Evolutionary conservation across 1,139 yeast species (phyloP), one percentile per base, ranked within the genome.

Genomic region (Ogataea hybrid): DNA sequence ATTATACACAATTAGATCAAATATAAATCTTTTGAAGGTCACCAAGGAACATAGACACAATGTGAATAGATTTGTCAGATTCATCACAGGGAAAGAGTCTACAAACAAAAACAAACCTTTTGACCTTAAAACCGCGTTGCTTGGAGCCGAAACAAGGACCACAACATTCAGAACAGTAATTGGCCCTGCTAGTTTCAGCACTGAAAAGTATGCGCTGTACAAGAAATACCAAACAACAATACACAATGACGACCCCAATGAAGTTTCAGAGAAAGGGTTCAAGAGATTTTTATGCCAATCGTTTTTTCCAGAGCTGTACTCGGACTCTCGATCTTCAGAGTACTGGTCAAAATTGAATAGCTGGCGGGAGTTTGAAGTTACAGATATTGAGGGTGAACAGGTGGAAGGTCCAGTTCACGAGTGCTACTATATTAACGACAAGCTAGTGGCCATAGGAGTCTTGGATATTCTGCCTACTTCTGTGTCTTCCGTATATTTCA

Each of bases 401-500:
- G 16, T 39, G 17, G 42, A 33, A 58, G 88, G 75, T 53, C 80
- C 77, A 41, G 73, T 71, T 1, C 97, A 90, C 59, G 95, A 87
- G 56, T 77, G 87, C 57, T 89, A 88, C 57, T 84, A 84, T 54
- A 60, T 75, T 18, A 75, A 85, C 36, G 79, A 65, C 5, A 70
- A 73, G 46, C 65, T 90, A 25, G 77, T 87, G 30, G 96, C 94
- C 0, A 65, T 90, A 25, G 87, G 88, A 0, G 86, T 89, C 0
- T 59, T 85, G 21, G 97, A 90, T 60, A 67, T 89, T 25, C 61
- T 90, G 28, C 96, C 96, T 0, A 63, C 77, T 14, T 84, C 90
- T 0, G 62, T 90, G 0, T 87, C 96, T 0, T 82, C 95, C 0
- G 92, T 90, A 1, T 90, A 89, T 57, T 84, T 89, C 56, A 79